Evolutionary conservation across 352 stramenopile genomes (phyloP), one percentile per base, ranked within the genome.

Genomic region (Globisporangium okanoganense): DNA sequence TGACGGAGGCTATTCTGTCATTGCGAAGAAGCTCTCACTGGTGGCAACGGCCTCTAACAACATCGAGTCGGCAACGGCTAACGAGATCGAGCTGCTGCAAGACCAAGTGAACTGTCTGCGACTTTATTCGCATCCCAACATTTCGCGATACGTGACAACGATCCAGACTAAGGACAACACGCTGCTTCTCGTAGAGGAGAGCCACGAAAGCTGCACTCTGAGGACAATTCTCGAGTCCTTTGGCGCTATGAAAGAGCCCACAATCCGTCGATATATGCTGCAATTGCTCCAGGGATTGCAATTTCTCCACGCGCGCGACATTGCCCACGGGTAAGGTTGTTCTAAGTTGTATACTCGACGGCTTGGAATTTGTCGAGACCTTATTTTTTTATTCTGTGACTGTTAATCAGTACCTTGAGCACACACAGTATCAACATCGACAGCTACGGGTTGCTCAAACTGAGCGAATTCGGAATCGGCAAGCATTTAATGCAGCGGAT

Each of bases 201-300:
- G 60, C 1, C 69, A 70, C 18, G 25, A 80, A 40, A 76, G 68
- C 48, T 90, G 80, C 50, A 72, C 72, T n/a, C 51, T 89, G 3
- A 58, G 64, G 18, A 88, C 80, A 24, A 85, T 90, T 31, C 65
- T 92, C 2, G 70, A 75, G 52, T 85, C 78, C 9, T 92, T 92
- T 62, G 82, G 82, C 0, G 58, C 71, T 0, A 92, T 92, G 82
- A 89, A 87, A 25, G 82, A 92, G 53, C 56, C 78, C 10, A 88
- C 77, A 18, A 83, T 92, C 48, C 80, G 78, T 0, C 75, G 80
- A 0, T 92, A 92, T 27, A n/a, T 88, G 12, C 16, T 74, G 16
- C 82, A 92, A 44, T 52, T 90, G 14, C 59, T 89, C 1, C 68
- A 89, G 22, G 80, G 64, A 14, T 61, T 89, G 2, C 55, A 55